Base-by-base conservation (phyloP, 1,139 yeast species). In the Debaryomyces robertsiae region DNA sequence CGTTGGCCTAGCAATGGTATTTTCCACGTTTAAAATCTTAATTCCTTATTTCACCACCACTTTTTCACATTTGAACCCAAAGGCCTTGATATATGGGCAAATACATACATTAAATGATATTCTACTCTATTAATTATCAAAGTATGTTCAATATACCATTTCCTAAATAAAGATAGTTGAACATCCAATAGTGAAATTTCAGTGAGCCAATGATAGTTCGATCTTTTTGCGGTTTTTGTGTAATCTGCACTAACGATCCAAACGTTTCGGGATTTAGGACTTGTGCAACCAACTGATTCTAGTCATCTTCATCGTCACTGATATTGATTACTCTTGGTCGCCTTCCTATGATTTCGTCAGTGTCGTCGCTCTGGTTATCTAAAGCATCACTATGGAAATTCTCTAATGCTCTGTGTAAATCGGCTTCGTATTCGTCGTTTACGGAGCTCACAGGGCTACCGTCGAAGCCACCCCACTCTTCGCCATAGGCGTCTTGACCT, bases 351-450 rank as follows among this genome's bases (percentile, higher is more conserved):
- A 36, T 27, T 24, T 34, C 40, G 18, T 36, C 42, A 10, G 36
- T 34, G 22, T 44, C 43, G 6, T 44, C 27, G 2, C 36, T 39
- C 9, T 30, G 30, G 7, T 41, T 35, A 4, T 34, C 35, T 10
- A 34, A 35, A 9, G 36, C 31, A 14, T 39, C 39, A 27, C 38
- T 37, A 18, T 39, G 45, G 23, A 45, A 43, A 13, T 41, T 40
- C 14, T 43, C 41, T 16, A 45, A 32, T 6, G 48, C 46, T 30
- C 44, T 27, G 10, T 43, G 42, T 30, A 45, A 28, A 32, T 43
- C 46, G 6, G 33, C 38, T 44, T 46, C 42, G 44, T 41, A 43
- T 44, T 47, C 44, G 39, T 44, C 41, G 33, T 44, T 50, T 48
- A 29, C 25, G 6, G 39, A 36, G 10, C 30, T 24, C 23, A 19